Conservation (phyloP, 2,329 filamentous ascomycete genomes). For the Colletotrichum gloeosporioides region DNA sequence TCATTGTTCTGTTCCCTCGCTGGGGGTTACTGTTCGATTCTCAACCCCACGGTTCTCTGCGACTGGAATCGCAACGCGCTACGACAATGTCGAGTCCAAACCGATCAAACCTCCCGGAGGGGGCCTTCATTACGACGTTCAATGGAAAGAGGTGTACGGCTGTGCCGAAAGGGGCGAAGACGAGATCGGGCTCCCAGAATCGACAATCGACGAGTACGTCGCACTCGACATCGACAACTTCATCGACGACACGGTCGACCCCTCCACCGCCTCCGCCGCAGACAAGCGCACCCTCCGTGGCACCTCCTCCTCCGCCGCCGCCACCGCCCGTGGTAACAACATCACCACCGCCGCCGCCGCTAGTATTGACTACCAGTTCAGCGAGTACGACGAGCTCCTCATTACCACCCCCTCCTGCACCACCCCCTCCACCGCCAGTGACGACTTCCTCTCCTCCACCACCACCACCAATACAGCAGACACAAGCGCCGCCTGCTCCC, state of each 20-base stretch:
- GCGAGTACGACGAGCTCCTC: constrained; percentile 42
- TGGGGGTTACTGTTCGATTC: neutral
- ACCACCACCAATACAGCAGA: neutral
- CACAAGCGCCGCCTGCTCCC: constrained; percentile 8
- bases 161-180: constrained; percentile 42
- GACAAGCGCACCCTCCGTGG: neutral
- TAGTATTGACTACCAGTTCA: constrained; percentile 28
- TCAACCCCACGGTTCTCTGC: constrained; percentile 33
- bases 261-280: neutral
- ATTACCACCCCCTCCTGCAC: constrained; percentile 22
- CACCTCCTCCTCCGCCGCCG: neutral
- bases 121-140: constrained; percentile 55
- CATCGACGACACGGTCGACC: constrained; percentile 4
- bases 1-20: constrained; percentile 23
- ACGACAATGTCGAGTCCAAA: constrained; percentile 46
- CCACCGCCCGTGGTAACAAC: neutral
- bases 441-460: constrained; percentile 1
- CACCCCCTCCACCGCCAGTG: constrained; percentile 18
- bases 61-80: constrained; percentile 50
- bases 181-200: constrained; percentile 6
- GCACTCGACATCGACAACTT: neutral
- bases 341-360: neutral
- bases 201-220: constrained; percentile 11
- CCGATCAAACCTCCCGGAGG: constrained; percentile 41
- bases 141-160: constrained; percentile 59